Evolutionary conservation across 768 basidiomycete genomes (phyloP).

Genomic region (Amanita muscaria): DNA sequence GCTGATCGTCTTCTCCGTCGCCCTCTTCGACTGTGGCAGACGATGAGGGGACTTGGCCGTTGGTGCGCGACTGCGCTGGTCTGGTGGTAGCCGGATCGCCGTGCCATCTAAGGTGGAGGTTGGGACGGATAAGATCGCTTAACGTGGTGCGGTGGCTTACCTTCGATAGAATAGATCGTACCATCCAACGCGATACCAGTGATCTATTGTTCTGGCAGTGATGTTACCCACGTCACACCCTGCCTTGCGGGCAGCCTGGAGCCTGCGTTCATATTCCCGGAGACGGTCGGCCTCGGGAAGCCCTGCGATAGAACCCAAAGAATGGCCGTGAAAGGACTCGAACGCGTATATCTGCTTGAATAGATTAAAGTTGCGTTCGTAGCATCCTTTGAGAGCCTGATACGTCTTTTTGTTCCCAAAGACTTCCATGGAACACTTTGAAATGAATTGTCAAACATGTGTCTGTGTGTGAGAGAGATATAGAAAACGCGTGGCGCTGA

Average conservation of each 20-base stretch:
- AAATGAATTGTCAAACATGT: constrained; percentile 1
- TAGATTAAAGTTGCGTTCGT: constrained; percentile 76
- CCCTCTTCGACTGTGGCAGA: constrained; percentile 30
- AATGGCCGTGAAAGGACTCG: constrained; percentile 41
- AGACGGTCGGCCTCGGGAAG: constrained; percentile 56
- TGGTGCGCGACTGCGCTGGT: constrained; percentile 30
- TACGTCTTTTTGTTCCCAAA: constrained; percentile 75
- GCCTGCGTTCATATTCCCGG: constrained; percentile 62
- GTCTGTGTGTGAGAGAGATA: neutral
- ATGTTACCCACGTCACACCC: constrained; percentile 69
- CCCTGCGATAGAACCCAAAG: constrained; percentile 27
- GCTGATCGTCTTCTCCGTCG: constrained; percentile 42
- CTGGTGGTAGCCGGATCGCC: constrained; percentile 55
- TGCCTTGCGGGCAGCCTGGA: constrained; percentile 55
- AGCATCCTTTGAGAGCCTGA: constrained; percentile 78
- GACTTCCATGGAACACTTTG: constrained; percentile 60
- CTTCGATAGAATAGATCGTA: constrained; percentile 65
- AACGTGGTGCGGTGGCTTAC: no score
- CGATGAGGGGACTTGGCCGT: constrained; percentile 23
- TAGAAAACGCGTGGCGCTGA: constrained; percentile 18
- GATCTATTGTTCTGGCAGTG: constrained; percentile 64
- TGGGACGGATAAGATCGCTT: no score
- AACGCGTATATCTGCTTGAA: constrained; percentile 79
- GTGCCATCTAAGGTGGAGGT: constrained; percentile 40
- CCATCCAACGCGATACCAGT: constrained; percentile 75